Evolutionary conservation across 2,329 filamentous ascomycete species (phyloP).

Genomic region (Botrytis fabae): DNA sequence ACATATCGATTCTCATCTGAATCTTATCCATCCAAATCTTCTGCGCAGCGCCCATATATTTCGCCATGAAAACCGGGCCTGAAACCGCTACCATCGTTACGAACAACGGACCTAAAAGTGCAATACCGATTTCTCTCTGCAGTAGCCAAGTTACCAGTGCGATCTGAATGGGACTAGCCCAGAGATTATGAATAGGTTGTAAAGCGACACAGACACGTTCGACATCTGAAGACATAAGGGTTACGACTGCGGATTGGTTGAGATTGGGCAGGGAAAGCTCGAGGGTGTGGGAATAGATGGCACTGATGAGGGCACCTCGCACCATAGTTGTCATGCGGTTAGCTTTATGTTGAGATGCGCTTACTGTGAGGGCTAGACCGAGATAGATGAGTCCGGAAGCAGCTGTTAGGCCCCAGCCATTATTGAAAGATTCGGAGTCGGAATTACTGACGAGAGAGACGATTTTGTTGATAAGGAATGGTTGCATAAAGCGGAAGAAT

Average conservation of each 20-base stretch:
- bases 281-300: neutral
- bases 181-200: conserved; percentile 42
- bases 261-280: neutral
- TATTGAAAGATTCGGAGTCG: conserved; percentile 15
- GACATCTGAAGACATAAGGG: conserved; percentile 49
- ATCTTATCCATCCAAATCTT: neutral
- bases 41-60: neutral
- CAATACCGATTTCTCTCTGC: conserved; percentile 39
- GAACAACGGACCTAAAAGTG: neutral
- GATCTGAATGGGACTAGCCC: conserved; percentile 45
- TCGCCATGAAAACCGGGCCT: neutral
- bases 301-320: neutral
- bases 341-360: conserved; percentile 32
- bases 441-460: conserved; percentile 25
- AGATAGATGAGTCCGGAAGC: conserved; percentile 31
- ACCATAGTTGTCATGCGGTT: conserved; percentile 30
- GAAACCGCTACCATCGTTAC: neutral
- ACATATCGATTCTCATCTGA: neutral
- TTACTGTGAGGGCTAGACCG: conserved; percentile 29
- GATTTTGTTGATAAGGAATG: conserved; percentile 29
- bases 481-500: conserved; percentile 32
- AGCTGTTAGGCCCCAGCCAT: conserved; percentile 31
- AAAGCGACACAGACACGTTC: conserved; percentile 24
- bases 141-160: conserved; percentile 43
- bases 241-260: conserved; percentile 41